Evolutionary conservation across 768 basidiomycete genomes (phyloP).

Genomic region (Glaciozyma antarctica): DNA sequence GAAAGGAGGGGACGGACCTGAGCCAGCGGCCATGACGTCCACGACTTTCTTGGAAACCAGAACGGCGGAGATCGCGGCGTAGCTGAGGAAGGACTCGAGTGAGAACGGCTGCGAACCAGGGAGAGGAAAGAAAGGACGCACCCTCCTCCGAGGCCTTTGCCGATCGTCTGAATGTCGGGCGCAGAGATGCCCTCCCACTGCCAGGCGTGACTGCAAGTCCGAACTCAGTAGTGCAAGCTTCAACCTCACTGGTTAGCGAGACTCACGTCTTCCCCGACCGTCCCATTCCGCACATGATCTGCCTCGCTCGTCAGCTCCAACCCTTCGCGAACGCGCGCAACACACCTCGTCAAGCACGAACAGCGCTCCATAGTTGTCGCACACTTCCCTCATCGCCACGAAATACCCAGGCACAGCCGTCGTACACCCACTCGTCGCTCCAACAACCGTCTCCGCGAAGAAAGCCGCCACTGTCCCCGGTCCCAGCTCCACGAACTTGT

Average conservation of each 20-base stretch:
- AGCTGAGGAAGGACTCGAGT: conserved; percentile 8
- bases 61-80: conserved; percentile 30
- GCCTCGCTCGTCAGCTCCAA: too few species aligned
- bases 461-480: conserved; percentile 31
- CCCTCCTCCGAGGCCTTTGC: conserved; percentile 33
- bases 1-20: background rate
- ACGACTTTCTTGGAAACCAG: conserved; percentile 30
- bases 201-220: conserved; percentile 27
- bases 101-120: background rate
- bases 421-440: conserved; percentile 19
- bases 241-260: background rate
- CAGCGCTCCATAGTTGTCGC: conserved; percentile 31
- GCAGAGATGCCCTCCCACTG: conserved; percentile 23
- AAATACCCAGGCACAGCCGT: conserved; percentile 29
- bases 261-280: conserved; percentile 28
- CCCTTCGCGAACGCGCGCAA: too few species aligned
- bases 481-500: conserved; percentile 26
- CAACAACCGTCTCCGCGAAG: conserved; percentile 32
- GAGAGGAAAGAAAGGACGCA: background rate
- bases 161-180: conserved; percentile 34
- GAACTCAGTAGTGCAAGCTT: background rate
- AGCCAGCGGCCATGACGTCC: conserved; percentile 18
- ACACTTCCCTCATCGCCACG: conserved; percentile 27
- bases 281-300: conserved; percentile 35
- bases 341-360: conserved; percentile 32